Evolutionary conservation across 129 eudicot species (phyloP).

Genomic region (Lonicera japonica): DNA sequence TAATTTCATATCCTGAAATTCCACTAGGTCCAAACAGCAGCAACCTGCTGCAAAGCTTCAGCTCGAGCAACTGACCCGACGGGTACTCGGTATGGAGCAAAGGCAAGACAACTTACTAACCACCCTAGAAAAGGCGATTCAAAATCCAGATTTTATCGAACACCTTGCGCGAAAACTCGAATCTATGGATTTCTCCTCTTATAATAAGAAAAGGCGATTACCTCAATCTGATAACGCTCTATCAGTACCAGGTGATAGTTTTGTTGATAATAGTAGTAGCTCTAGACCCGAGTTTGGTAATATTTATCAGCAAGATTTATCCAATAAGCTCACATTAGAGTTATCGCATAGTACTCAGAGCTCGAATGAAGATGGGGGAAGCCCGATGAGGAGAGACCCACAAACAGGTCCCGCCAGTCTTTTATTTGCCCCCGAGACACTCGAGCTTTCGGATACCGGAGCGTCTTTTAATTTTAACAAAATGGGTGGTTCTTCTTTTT

Average conservation of each 20-base stretch:
- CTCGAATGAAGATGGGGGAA: constrained; percentile 62
- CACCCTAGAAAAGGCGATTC: constrained; percentile 47
- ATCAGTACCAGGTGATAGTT: constrained; percentile 37
- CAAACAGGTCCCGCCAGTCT: constrained; percentile 26
- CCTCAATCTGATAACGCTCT: constrained; percentile 33
- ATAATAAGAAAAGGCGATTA: constrained; percentile 69
- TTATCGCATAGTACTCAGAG: constrained; percentile 78
- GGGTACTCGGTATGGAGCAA: constrained; percentile 48
- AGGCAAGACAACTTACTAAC: constrained; percentile 55
- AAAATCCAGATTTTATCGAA: constrained; percentile 58
- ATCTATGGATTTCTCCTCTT: constrained; percentile 67
- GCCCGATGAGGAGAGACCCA: constrained; percentile 43
- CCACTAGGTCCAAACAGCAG: constrained; percentile 60
- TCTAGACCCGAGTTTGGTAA: constrained; percentile 55
- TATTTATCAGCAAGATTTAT: constrained; percentile 48
- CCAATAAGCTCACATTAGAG: constrained; percentile 64
- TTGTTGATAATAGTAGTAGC: constrained; percentile 44
- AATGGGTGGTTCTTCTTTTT: constrained; percentile 35
- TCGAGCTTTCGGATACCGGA: constrained; percentile 81
- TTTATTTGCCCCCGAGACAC: constrained; percentile 37
- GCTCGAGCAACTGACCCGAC: constrained; percentile 59
- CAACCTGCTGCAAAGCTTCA: constrained; percentile 52
- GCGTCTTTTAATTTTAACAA: constrained; percentile 57
- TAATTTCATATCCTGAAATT: no score
- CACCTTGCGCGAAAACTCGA: constrained; percentile 65